Conservation (phyloP, 2,329 filamentous ascomycete genomes). For the Penicillium corylophilum region DNA sequence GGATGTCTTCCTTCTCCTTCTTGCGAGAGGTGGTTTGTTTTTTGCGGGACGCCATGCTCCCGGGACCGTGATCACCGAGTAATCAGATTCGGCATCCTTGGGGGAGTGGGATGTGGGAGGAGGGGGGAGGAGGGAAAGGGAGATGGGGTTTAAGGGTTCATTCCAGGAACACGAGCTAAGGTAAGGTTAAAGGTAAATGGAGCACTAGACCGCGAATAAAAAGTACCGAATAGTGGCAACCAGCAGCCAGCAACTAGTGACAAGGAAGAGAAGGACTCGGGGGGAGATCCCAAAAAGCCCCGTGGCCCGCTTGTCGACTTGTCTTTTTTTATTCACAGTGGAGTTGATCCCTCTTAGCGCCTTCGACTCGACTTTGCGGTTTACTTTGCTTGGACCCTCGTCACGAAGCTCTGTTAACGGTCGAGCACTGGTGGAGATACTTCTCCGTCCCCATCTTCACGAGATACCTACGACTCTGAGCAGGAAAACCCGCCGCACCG, state of each 20-base stretch:
- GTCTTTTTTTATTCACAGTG: not conserved
- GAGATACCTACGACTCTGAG: too few relatives aligned
- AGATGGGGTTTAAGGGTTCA: not conserved
- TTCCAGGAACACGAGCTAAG: not conserved
- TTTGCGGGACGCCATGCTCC: conserved; percentile 24
- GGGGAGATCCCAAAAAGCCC: not conserved
- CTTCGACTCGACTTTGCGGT: not conserved
- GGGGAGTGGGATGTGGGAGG: too few relatives aligned
- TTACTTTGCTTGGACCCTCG: not conserved
- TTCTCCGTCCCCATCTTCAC: not conserved
- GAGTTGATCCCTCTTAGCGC: not conserved
- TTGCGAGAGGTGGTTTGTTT: conserved; percentile 19
- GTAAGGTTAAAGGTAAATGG: not conserved
- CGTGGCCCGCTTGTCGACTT: not conserved
- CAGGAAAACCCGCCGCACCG: not conserved
- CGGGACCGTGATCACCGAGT: conserved; percentile 5
- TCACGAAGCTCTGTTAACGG: not conserved
- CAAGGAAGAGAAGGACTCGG: not conserved
- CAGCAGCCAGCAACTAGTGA: not conserved
- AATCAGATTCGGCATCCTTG: conserved; percentile 22
- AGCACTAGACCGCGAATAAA: not conserved
- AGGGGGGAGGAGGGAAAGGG: not conserved
- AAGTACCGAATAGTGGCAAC: not conserved
- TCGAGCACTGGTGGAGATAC: too few relatives aligned
- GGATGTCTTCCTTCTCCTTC: conserved; percentile 30